These are phyloP conservation scores for Leccinum boreale DNA, from an alignment of 768 basidiomycete species.

Conservation along the genomic window DNA sequence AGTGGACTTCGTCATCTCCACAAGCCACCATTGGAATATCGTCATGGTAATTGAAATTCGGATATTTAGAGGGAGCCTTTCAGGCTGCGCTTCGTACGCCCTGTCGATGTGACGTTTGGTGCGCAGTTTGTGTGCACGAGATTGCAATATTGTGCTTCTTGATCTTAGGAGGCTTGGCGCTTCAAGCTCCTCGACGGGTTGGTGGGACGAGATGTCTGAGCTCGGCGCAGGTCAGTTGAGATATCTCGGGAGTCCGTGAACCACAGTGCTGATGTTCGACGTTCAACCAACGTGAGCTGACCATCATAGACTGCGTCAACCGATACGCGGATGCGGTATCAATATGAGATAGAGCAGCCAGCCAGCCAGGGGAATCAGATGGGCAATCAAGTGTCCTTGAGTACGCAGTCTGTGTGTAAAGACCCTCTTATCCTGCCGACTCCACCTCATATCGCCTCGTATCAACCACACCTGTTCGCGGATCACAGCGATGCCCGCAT, in stretches of 20 bases:
- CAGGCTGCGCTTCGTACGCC: background rate
- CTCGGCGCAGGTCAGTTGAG: background rate
- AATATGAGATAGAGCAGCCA: background rate
- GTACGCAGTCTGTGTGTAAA: background rate
- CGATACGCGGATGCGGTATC: background rate
- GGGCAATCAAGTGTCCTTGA: background rate
- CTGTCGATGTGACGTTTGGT: background rate
- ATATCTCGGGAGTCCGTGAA: background rate
- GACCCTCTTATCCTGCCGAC: constrained; percentile 4
- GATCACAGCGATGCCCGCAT: background rate
- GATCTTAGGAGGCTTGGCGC: background rate
- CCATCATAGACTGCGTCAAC: background rate
- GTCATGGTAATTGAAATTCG: constrained; percentile 1
- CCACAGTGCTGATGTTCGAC: background rate
- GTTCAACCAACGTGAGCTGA: background rate
- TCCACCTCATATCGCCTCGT: background rate
- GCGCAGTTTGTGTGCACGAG: background rate
- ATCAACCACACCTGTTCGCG: background rate
- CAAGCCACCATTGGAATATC: background rate
- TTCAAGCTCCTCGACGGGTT: background rate
- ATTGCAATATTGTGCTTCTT: background rate
- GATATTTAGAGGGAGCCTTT: background rate
- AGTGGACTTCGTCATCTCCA: background rate
- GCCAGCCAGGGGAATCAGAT: background rate
- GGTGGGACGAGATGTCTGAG: background rate